Evolutionary conservation across 2,329 filamentous ascomycete species (phyloP).

Genomic region (Claviceps capensis): DNA sequence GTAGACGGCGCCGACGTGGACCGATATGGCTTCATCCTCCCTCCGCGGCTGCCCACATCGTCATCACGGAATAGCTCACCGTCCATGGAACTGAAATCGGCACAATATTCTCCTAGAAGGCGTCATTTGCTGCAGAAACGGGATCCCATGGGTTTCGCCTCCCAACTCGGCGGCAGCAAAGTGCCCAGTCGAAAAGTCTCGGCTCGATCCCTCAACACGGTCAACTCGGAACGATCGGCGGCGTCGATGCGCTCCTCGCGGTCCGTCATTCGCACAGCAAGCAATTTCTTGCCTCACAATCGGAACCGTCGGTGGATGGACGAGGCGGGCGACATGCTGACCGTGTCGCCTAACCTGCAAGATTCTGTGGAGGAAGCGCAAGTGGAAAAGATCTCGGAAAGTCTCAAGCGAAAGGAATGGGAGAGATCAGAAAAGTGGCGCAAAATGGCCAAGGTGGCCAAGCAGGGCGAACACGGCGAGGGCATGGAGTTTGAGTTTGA

Average conservation of each 20-base stretch:
- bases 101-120: conserved; percentile 30
- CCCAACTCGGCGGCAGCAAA: conserved; percentile 25
- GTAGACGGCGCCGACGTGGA: conserved; percentile 48
- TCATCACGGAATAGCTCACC: conserved; percentile 28
- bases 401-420: conserved; percentile 48
- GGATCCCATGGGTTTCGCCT: conserved; percentile 23
- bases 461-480: conserved; percentile 37
- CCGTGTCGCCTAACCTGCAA: conserved; percentile 41
- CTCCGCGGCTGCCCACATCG: conserved; percentile 26
- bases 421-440: conserved; percentile 53
- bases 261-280: conserved; percentile 41
- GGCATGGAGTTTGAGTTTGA: conserved; percentile 68
- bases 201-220: conserved; percentile 44
- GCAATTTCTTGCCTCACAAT: conserved; percentile 47
- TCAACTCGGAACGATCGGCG: conserved; percentile 37
- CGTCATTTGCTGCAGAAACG: conserved; percentile 30
- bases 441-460: conserved; percentile 47
- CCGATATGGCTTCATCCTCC: conserved; percentile 53
- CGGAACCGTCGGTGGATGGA: conserved; percentile 47
- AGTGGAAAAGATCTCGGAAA: conserved; percentile 36
- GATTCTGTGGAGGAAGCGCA: conserved; percentile 43
- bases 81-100: conserved; percentile 27
- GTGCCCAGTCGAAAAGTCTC: conserved; percentile 41
- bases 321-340: conserved; percentile 54
- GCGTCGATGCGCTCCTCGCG: conserved; percentile 39